Evolutionary conservation across 2,329 filamentous ascomycete species (phyloP), one percentile per base, ranked within the genome.

Genomic region (Epichloe festucae): DNA sequence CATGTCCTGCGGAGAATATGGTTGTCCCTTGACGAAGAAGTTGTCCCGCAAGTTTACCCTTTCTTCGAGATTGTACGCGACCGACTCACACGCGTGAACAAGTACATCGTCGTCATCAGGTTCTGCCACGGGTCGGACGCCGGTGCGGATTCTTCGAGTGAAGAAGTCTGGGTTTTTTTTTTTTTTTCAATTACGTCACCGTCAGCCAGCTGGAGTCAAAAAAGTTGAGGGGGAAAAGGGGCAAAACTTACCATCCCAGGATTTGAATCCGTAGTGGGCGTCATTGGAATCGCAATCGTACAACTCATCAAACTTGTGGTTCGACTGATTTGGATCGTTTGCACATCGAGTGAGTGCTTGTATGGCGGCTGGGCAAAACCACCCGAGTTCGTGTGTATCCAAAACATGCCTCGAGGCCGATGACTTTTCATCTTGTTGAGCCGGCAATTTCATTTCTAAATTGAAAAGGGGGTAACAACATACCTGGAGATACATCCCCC

Each of bases 71-170:
- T 75, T 71, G 65, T 75, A 84, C 0, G 76, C 73, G 42, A 72
- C 74, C 8, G 78, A 81, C 61, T 87, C 83, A 64, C 83, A 87
- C 1, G 77, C 73, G 61, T 84, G 85, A 45, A 70, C 74, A 50
- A 87, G 75, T 52, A 76, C 62, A 6, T 56, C 59, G 56, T 73
- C 63, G 52, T 85, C 73, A 0, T 79, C 71, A 0, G 78, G 77
- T 0, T 63, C 67, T 0, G 76, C 78, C 1, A 86, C 69, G 0
- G 82, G 82, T 0, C 84, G 75, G 2, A 77, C 71, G 0, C 65
- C 53, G 17, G 76, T 70, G 5, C 66, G 70, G 52, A 85, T 73
- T 4, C 69, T 52, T 6, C 84, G 74, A 0, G 79, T 84, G 66
- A 87, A 87, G 67, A 85, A 87, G 59, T 78, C 65, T 68, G 21